Evolutionary conservation across 192 early-diverging fungal species (phyloP), one percentile per base, ranked within the genome.

Genomic region (Chytriomyces confervae): DNA sequence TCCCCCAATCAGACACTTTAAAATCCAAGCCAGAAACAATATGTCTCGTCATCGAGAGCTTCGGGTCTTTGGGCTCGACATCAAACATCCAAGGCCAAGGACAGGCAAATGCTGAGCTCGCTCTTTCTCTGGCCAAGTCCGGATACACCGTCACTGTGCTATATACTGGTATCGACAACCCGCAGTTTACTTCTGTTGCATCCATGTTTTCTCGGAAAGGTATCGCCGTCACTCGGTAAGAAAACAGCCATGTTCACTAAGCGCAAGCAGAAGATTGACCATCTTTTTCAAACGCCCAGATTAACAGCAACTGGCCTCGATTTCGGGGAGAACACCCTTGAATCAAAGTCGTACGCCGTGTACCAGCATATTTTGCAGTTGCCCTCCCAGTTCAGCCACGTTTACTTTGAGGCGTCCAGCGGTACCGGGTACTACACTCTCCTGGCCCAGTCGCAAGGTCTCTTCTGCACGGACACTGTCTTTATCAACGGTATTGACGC

Each of bases 341-440:
- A 83, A 53, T 20, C 67, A 16, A 68, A 2, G 8, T 80, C 82
- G 3, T 83, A 77, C 76, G n/a, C 43, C 9, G 80, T 83, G 18
- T 83, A 70, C 66, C 80, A 83, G 46, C 77, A 70, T 61, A 43
- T 80, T 43, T 64, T 81, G 5, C 68, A 45, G 1, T 60, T 62
- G 8, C 9, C 20, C 5, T 13, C 57, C 6, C 27, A 64, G 44
- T 83, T 66, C 75, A 67, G 71, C 62, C 63, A 68, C 53, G 76
- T 83, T 13, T 69, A 77, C 80, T 83, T 83, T 50, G 64, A 80
- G 7, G 62, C 82, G 3, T 23, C 50, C 13, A 53, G 43, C 46
- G 82, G 82, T 11, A 18, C 67, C 6, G 82, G 75, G 16, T 83
- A 81, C 76, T 82, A 77, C 71, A 81, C 78, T n/a, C 76, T 83